Base-by-base conservation (phyloP, 371 early-diverging fungal species). In the Globomyces sp. region DNA sequence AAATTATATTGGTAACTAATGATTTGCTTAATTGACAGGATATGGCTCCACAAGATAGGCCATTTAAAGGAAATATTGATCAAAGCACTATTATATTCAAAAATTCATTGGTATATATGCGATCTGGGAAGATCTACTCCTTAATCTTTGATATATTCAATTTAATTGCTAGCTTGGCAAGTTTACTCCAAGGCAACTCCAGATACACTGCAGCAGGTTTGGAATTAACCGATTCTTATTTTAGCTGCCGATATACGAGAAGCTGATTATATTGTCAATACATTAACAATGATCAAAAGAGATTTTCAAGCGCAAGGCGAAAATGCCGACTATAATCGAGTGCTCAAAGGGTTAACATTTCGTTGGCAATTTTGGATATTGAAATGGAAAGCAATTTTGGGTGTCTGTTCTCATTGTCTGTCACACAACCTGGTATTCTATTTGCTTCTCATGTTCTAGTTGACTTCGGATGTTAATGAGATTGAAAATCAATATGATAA, bases 311-410 rank as follows among this genome's bases (percentile, higher is more conserved):
- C 77, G 46, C 77, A 76, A 55, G 84, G 84, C 11, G 43, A 48
- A 9, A 70, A 64, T 11, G 74, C 77, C 2, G 84, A 83, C 8
- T 77, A 68, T 53, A 58, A 49, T 4, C 50, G 72, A 11, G 78
- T 78, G 4, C 71, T 76, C 48, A 51, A 49, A 13, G 77, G 76
- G 55, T 52, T 83, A 1, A 5, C 34, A 0, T 55, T 70, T 4
- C 72, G 76, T 65, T 81, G 80, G 81, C 58, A 73, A 36, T 51
- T 79, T 13, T 83, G 80, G 80, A 69, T 70, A 36, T 45, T 80
- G 52, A 70, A 74, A 64, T 63, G 63, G 63, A 63, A 63, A 50
- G 46, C 46, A 13, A 8, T 46, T 40, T 40, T 55, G 42, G 24
- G 41, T 10, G 64, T 60, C 3, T 60, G 40, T 9, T 42, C 44